Conservation (phyloP, 768 basidiomycete species). For the Auriculariales sp. region DNA sequence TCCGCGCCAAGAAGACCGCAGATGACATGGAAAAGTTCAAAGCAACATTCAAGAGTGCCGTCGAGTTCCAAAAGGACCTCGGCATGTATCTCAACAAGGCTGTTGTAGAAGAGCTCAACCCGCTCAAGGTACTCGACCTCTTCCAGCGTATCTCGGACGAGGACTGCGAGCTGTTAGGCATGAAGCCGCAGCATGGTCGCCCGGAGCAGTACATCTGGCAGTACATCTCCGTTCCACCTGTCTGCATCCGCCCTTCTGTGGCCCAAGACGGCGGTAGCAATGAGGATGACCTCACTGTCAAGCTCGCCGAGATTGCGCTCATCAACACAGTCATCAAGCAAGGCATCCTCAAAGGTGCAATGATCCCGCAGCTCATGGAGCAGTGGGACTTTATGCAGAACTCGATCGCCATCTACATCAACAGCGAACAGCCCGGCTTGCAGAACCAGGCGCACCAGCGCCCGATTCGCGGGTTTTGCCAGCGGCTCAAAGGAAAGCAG, state of each 20-base stretch:
- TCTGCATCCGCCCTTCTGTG: constrained; percentile 93
- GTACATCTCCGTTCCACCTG: constrained; percentile 94
- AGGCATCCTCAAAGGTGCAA: constrained; percentile 74
- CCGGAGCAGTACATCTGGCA: constrained; percentile 99
- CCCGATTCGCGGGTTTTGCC: constrained; percentile 94
- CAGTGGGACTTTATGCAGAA: constrained; percentile 97
- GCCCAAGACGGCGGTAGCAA: constrained; percentile 96
- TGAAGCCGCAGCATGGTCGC: constrained; percentile 76
- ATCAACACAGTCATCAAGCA: constrained; percentile 87
- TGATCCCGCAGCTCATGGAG: constrained; percentile 87
- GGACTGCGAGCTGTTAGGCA: constrained; percentile 88
- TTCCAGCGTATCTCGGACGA: constrained; percentile 89
- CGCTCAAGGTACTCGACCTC: constrained; percentile 81
- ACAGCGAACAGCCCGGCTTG: constrained; percentile 91
- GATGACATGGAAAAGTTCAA: constrained; percentile 84
- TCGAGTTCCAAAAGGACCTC: constrained; percentile 80
- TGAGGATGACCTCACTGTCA: constrained; percentile 96
- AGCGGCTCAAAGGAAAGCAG: constrained; percentile 96
- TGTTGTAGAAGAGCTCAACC: constrained; percentile 84
- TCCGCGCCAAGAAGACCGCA: constrained; percentile 81
- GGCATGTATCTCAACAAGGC: constrained; percentile 75
- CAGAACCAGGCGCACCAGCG: constrained; percentile 78
- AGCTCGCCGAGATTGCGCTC: constrained; percentile 92
- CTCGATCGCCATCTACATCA: constrained; percentile 94
- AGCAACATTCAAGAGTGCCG: constrained; percentile 62